Base-by-base conservation (phyloP, 2,329 filamentous ascomycete species). In the Dactylonectria estremocensis region DNA sequence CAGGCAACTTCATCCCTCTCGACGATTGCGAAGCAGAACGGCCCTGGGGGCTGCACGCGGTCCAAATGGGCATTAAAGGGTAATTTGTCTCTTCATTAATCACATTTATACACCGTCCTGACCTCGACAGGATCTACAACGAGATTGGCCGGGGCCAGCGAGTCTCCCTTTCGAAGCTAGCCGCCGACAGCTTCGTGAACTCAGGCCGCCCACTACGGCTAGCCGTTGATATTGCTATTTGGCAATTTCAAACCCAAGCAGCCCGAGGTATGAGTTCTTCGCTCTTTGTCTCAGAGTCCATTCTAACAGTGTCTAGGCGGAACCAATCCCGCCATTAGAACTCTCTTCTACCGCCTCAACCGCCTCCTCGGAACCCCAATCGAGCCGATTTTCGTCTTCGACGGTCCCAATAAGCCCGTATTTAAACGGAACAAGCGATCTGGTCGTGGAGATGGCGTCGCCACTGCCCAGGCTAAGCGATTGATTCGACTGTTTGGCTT, bases 221-320 rank as follows among this genome's bases (percentile, higher is more conserved):
- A 53, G 96, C 96, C 45, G 93, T 99, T 71, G 96, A 99, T 78
- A 93, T 97, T 73, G 94, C 95, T 3, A 98, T 99, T 77, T 99
- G 96, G 96, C 92, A 97, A 50, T 98, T 97, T 77, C 96, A 99
- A 77, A 92, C 92, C 13, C 95, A 97, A 77, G 92, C 94, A 14
- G 93, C 93, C 18, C 90, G 91, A 83, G 94, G 90, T 88, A 76
- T 35, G 74, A 64, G 9, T 14, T 13, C 9, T 20, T 11, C 1
- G 3, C 9, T 7, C 10, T 13, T 31, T 18, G 16, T 59, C n/a
- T n/a, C 18, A 24, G 16, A 35, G n/a, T 37, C 24, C 24, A 48
- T 28, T 54, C 71, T 73, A 55, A 73, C 57, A 40, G 14, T 4
- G 14, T 22, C 4, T 54, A 90, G 91, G 95, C 53, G 96, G 96